Evolutionary conservation across 352 stramenopile genomes (phyloP), one percentile per base, ranked within the genome.

Genomic region (Phytophthora hybrid): DNA sequence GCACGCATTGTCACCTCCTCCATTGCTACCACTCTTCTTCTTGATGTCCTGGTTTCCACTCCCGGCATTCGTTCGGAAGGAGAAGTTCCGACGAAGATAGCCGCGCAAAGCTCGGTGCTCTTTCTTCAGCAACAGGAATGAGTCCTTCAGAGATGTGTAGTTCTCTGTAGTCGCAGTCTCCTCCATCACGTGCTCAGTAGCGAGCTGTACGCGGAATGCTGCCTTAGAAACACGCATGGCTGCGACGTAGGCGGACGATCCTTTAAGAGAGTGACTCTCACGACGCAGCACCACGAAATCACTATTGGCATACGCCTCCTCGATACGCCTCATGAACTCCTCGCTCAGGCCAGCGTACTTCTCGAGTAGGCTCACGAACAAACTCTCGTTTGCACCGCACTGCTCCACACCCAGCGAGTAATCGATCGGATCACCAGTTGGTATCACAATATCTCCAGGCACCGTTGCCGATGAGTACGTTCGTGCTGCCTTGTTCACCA

Each of bases 211-310:
- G 14, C 90, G 86, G 77, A 94, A 95, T 18, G 90, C 83, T 9
- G 87, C 82, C 69, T 96, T 96, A 10, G 87, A 94, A 29, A 96
- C 86, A 29, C 90, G 85, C 80, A 94, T 84, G 1, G 90, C 90
- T 8, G 90, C 90, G 2, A 95, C 88, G 51, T 96, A 96, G 10
- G 90, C 90, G 1, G 90, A 95, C 7, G 87, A 94, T n/a, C 90
- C 89, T 67, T 96, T 96, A n/a, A 96, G 69, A 11, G 90, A 96
- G 65, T 96, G 90, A 59, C 85, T 92, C 65, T 95, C 88, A 4
- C 88, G 84, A 4, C 88, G 79, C 26, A 96, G 70, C 11, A 91
- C 82, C 3, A 89, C 71, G 59, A 84, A 93, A 63, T 96, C 85
- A 13, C 69, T 66, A 1, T 64, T 70, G 13, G 66, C 52, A 66